phyloP scores from a whole-genome alignment of 345 rosid genomes.

The Reutealis trisperma region DNA sequence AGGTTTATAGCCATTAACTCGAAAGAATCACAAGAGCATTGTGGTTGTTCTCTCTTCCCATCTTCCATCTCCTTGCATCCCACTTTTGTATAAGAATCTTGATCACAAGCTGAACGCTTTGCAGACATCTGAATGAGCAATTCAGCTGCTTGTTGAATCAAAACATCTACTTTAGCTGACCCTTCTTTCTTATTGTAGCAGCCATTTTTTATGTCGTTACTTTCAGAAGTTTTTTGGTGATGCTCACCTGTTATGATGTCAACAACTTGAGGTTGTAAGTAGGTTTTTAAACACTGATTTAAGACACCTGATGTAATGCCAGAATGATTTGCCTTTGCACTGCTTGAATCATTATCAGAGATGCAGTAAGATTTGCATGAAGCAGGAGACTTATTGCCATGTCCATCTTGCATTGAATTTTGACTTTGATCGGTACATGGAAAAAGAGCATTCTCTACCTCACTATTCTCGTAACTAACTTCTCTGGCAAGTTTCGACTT shows the following conservation, averaged over 20 bases:
- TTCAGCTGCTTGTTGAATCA: slow-evolving; percentile 60
- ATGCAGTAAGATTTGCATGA: slow-evolving; percentile 38
- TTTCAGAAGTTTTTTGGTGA: slow-evolving; percentile 24
- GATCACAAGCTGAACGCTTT: slow-evolving; percentile 25
- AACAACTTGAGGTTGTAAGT: slow-evolving; percentile 17
- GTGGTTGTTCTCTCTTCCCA: slow-evolving; percentile 32
- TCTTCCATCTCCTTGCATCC: slow-evolving; percentile 30
- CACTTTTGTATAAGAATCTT: slow-evolving; percentile 20
- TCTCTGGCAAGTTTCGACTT: slow-evolving; percentile 19
- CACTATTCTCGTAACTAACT: slow-evolving; percentile 26
- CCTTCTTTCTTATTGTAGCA: slow-evolving; percentile 27
- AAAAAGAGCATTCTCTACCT: slow-evolving; percentile 20
- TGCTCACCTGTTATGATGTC: slow-evolving; percentile 22
- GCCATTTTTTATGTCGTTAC: slow-evolving; percentile 16
- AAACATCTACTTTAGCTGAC: slow-evolving; percentile 29
- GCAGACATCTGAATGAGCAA: slow-evolving; percentile 50
- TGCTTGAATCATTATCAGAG: slow-evolving; percentile 38
- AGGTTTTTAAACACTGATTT: not conserved
- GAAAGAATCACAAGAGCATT: slow-evolving; percentile 55
- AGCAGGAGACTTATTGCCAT: slow-evolving; percentile 22
- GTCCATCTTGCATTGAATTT: slow-evolving; percentile 20
- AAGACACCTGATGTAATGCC: slow-evolving; percentile 8
- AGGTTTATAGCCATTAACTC: slow-evolving; percentile 55
- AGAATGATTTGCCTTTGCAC: slow-evolving; percentile 25
- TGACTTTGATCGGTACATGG: slow-evolving; percentile 21